A percentile compares a stretch with the other conserved stretches of the same genome.
Conservation (phyloP, 2,329 filamentous ascomycete species). For the Diaporthe ilicicola region DNA sequence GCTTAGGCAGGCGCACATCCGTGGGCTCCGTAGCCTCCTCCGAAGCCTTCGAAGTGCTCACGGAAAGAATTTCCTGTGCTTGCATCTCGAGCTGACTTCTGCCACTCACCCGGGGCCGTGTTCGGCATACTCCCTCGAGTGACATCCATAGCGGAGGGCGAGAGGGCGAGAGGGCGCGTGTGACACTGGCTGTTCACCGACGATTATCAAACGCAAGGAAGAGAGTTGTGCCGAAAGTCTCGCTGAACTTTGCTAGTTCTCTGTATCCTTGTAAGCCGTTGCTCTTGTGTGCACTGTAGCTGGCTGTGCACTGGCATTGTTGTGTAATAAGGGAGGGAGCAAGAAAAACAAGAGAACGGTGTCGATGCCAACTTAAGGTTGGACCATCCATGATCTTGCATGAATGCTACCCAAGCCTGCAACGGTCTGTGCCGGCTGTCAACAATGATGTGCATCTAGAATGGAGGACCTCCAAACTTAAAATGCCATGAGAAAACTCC, state of each 20-base stretch:
- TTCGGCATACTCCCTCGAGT: neutral
- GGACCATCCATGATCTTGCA: neutral
- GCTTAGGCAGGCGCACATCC: too few species aligned
- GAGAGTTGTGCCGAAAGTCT: neutral
- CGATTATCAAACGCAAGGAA: neutral
- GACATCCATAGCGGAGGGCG: neutral
- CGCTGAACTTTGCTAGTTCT: too few species aligned
- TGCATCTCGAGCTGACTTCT: neutral
- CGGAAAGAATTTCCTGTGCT: neutral
- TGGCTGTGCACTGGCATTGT: neutral
- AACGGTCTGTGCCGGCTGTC: neutral
- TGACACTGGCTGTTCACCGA: neutral
- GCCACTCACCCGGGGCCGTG: neutral
- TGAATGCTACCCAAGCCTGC: neutral
- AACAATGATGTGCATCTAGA: neutral
- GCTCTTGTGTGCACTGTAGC: neutral
- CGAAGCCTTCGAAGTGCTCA: neutral
- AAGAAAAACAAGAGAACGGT: neutral
- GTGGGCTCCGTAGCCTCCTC: too few species aligned
- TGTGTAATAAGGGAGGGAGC: too few species aligned
- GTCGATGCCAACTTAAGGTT: neutral
- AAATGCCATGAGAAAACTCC: neutral
- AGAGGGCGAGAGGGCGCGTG: neutral
- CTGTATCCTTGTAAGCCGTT: neutral
- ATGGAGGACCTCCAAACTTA: neutral